Evolutionary conservation across 2,329 filamentous ascomycete genomes (phyloP), one percentile per base, ranked within the genome.

Genomic region (Trichoderma sp.): DNA sequence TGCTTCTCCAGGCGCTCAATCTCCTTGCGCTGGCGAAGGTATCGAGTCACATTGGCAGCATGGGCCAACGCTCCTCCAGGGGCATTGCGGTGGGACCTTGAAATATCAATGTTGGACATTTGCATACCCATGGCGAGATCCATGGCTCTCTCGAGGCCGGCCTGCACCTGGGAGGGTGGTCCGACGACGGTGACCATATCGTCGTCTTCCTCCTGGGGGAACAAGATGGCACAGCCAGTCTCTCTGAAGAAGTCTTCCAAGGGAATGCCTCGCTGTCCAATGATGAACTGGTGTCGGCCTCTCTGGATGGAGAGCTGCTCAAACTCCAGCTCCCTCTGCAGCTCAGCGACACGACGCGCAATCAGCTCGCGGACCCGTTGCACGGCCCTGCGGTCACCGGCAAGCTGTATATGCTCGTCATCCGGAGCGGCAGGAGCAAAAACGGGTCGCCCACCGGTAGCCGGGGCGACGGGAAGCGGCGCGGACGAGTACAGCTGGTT

Each of bases 241-340:
- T 97, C 88, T 52, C 88, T 85, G 69, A 97, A 88, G 81, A 99
- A 97, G 52, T 97, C 88, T 65, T 97, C 88, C 41, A 92, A 82
- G 19, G 91, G 88, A 67, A 91, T 85, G 67, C 91, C 93, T 67
- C 89, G 86, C 67, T 94, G 88, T 59, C 94, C 94, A 68, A 97
- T 88, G 73, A 99, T 95, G 81, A 97, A 98, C 76, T 96, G 93
- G 76, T 98, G 95, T 59, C 92, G 88, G 56, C 92, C 92, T 68
- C 90, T 89, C 76, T 94, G 90, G 71, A 98, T 92, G 6, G 90
- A 86, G 48, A 93, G 81, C 76, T 96, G 89, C 71, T 95, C 88
- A 56, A 95, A 81, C 48, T 89, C 86, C 57, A 98, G 82, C 74
- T 91, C 87, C 66, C 87, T 86, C 70, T 89, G 88, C 24, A 99